Base-by-base conservation (phyloP, 1,139 yeast species). In the Kodamaea ohmeri region DNA sequence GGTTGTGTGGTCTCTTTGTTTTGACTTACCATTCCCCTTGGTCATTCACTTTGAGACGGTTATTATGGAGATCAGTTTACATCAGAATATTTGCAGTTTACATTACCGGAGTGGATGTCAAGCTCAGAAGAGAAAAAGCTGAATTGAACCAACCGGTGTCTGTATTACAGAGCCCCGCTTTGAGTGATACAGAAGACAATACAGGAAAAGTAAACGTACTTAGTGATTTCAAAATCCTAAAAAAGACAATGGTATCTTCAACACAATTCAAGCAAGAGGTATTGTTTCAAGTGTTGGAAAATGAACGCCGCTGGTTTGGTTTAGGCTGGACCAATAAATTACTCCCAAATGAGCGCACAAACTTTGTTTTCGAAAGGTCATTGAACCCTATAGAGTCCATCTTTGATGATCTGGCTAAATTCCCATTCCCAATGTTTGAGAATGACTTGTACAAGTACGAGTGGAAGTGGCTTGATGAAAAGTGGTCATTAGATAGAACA, bases 271-370 rank as follows among this genome's bases (percentile, higher is more conserved):
- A 65, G 31, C 77, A 76, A 46, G 60, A 68, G 1, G 68, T 78
- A 1, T 58, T 68, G 36, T 78, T 79, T 47, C 75, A 70, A 39
- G 57, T 78, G 1, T 52, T 74, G 32, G 83, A 80, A 46, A 75
- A 79, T 47, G 80, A 80, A 51, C 63, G 86, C 49, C 61, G 83
- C 38, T 78, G 84, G 83, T 36, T 78, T 3, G 83, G 80, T 0
- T 43, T 78, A 15, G 85, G 84, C 4, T 79, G 84, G 84, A 60
- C 73, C 28, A 65, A 68, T 35, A 60, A 63, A 25, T 51, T 77
- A 29, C 51, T 78, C 12, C 83, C 83, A 1, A 62, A 65, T 40
- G 85, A 79, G 46, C 51, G 83, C 26, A 49, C 74, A 1, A 62
- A 66, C 25, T 78, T 60, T 48, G 75, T 81, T 30, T 71, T 65